These are phyloP conservation scores for Leptomonas pyrrhocoris DNA, from an alignment of 208 protist species.

Conservation along the genomic window DNA sequence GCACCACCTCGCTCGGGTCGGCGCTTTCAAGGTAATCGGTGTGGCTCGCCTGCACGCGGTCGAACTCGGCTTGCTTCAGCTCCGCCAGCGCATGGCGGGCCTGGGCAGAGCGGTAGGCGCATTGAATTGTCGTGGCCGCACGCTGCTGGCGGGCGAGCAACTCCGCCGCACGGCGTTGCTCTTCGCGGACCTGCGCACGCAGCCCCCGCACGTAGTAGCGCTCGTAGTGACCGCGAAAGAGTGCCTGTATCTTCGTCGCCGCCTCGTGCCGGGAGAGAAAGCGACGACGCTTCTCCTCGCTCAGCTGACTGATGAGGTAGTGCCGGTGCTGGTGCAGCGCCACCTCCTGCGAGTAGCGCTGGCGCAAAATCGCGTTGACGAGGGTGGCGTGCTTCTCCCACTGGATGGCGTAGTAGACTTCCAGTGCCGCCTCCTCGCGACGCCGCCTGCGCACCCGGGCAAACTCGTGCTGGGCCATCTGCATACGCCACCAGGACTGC, in stretches of 20 bases:
- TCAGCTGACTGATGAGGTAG: slow-evolving; percentile 48
- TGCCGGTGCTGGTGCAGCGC: slow-evolving; percentile 23
- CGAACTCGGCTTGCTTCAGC: slow-evolving; percentile 38
- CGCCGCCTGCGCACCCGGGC: slow-evolving; percentile 28
- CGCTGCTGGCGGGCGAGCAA: slow-evolving; percentile 44
- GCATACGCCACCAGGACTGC: slow-evolving; percentile 79
- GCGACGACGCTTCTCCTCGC: slow-evolving; percentile 35
- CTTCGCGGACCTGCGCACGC: slow-evolving; percentile 47
- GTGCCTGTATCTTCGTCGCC: slow-evolving; percentile 71
- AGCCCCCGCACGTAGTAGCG: slow-evolving; percentile 68
- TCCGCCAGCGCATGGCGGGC: slow-evolving; percentile 40
- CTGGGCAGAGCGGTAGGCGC: slow-evolving; percentile 46
- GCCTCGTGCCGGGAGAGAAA: slow-evolving; percentile 53
- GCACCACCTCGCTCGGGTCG: slow-evolving; percentile 73
- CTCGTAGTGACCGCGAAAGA: slow-evolving; percentile 84
- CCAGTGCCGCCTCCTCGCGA: slow-evolving; percentile 57
- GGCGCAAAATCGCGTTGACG: slow-evolving; percentile 60
- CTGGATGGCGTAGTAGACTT: slow-evolving; percentile 61
- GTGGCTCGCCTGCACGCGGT: slow-evolving; percentile 50
- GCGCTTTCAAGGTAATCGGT: slow-evolving; percentile 51
- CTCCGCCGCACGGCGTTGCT: slow-evolving; percentile 36
- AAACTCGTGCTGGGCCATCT: slow-evolving; percentile 47
- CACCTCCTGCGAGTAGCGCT: slow-evolving; percentile 33
- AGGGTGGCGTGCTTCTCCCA: slow-evolving; percentile 64
- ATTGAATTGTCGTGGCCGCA: slow-evolving; percentile 75